A percentile compares a stretch with the other conserved stretches of the same genome.
Evolutionary conservation across 2,329 filamentous ascomycete genomes (phyloP).

Genomic region (Erysiphe pulchra): DNA sequence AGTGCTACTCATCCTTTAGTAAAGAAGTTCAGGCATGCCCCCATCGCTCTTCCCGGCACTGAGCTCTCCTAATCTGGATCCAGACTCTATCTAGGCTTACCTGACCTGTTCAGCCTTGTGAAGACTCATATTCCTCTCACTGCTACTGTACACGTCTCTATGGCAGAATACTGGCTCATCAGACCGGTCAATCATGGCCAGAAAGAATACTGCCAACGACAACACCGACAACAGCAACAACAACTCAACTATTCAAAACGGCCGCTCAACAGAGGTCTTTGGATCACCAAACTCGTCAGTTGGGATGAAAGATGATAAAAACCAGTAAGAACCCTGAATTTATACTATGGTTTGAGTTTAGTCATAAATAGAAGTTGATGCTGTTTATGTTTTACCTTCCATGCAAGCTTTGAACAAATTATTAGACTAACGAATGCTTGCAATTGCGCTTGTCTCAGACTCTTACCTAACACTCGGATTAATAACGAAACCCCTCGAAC

Average conservation of each 20-base stretch:
- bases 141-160: constrained; percentile 2
- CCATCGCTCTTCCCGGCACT: no score
- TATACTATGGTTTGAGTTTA: neutral
- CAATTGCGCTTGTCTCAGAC: constrained; percentile 10
- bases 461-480: constrained; percentile 12
- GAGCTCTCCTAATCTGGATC: no score
- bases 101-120: no score
- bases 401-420: constrained; percentile 8
- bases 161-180: constrained; percentile 9
- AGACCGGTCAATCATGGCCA: constrained; percentile 28
- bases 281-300: neutral
- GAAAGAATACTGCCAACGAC: constrained; percentile 26
- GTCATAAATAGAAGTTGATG: neutral
- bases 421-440: constrained; percentile 14
- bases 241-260: no score
- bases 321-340: constrained; percentile 7
- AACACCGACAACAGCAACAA: no score
- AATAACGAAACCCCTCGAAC: constrained; percentile 8
- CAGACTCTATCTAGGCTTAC: no score
- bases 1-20: no score
- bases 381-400: neutral
- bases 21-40: no score
- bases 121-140: neutral
- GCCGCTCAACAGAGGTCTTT: no score
- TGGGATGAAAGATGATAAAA: neutral